Percentiles rank a stretch among this genome's conserved stretches.
phyloP scores from a whole-genome alignment of 345 rosid genomes.

The Fremontodendron californicum region DNA sequence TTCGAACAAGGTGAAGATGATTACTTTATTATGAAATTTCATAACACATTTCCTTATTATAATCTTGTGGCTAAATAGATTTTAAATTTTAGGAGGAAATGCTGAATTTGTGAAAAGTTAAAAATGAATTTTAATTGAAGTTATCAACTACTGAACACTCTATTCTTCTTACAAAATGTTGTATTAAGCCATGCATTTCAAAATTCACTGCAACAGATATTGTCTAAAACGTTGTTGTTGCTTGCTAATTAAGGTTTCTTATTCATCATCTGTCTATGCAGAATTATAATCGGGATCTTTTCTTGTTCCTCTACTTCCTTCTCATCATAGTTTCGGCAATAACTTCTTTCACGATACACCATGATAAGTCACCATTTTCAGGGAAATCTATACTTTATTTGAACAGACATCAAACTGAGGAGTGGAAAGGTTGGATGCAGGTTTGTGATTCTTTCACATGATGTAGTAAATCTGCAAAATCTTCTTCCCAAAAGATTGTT shows the following conservation, averaged over 20 bases:
- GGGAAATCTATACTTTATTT: conserved; percentile 85
- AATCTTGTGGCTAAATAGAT: neutral
- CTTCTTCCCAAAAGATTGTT: neutral
- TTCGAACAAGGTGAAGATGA: conserved; percentile 61
- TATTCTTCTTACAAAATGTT: neutral
- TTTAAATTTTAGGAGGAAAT: neutral
- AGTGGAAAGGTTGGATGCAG: conserved; percentile 99
- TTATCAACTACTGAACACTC: neutral
- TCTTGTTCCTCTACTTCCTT: conserved; percentile 84
- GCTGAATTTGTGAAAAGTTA: neutral
- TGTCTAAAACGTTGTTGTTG: neutral
- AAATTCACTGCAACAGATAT: neutral
- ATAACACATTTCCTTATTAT: neutral
- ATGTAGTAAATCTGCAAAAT: neutral
- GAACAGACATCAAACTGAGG: conserved; percentile 99
- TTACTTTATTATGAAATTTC: conserved; percentile 1
- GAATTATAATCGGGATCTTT: conserved; percentile 87
- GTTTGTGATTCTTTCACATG: conserved; percentile 40
- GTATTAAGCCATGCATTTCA: neutral
- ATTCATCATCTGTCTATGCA: conserved; percentile 40
- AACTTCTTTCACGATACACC: conserved; percentile 83
- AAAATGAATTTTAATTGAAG: neutral
- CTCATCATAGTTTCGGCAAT: conserved; percentile 93
- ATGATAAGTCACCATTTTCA: conserved; percentile 79
- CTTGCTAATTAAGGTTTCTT: conserved; percentile 19